Evolutionary conservation across 31 red algal genomes (phyloP), one percentile per base, ranked within the genome.

Genomic region (Bonnemaisonia californica): DNA sequence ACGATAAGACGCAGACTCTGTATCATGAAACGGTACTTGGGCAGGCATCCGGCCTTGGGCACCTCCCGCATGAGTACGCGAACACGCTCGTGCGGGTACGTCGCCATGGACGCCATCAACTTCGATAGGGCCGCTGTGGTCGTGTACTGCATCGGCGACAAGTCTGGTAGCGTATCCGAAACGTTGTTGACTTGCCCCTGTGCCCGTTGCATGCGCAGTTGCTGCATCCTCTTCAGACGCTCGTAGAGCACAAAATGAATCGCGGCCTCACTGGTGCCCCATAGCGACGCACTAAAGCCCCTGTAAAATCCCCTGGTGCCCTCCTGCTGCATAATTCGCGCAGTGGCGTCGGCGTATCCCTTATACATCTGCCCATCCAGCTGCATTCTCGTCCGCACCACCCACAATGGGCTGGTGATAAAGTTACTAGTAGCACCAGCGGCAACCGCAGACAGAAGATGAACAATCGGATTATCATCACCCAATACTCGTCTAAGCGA

Each of bases 181-280:
- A 57, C 72, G 16, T 51, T 7, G 16, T 51, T 7, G 16, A 7
- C 45, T 51, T 51, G 45, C 16, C 16, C 9, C 16, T n/a, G 45
- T 11, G 23, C 12, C 23, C 3, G 4, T 3, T 8, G 3, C 66
- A 0, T 7, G 36, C 12, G 58, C 74, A 4, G 74, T 19, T 8
- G 26, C 74, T 28, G 56, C 2, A 56, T 54, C 22, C 21, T 37
- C 62, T 92, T 92, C 33, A 92, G 68, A 13, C 45, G 54, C 51
- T 92, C 88, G 60, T 92, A 92, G 32, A 92, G 60, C 0, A 92
- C 40, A 47, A 92, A 92, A 60, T 92, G 88, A n/a, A 92, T 81
- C 8, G 83, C 83, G 18, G 62, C 85, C 51, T 92, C 88, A 27
- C 82, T 71, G 57, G 87, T 83, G 56, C 88, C 88, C 88, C 88